Conservation (phyloP, 2,329 filamentous ascomycete species). For the Cercospora sp. region DNA sequence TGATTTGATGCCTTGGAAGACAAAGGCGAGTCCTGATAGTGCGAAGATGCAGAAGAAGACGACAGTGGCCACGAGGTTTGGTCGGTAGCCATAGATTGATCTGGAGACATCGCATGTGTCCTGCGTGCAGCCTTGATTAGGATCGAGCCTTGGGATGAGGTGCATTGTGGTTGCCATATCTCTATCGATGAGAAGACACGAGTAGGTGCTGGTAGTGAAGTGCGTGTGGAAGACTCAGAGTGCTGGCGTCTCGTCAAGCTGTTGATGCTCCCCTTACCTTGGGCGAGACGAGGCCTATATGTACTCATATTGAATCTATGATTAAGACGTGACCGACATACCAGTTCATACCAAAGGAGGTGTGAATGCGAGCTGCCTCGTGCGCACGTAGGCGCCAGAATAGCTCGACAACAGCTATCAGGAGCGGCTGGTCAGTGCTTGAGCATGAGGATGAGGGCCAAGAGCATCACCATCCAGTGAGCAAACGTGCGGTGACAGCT, state of each 20-base stretch:
- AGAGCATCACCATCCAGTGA: background rate
- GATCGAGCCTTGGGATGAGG: constrained; percentile 28
- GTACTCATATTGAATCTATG: background rate
- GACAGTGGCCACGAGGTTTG: constrained; percentile 41
- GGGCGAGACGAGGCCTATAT: background rate
- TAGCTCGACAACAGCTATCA: background rate
- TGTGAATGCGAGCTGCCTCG: background rate
- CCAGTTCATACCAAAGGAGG: background rate
- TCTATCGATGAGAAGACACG: background rate
- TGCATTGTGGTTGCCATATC: constrained; percentile 15
- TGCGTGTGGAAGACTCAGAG: background rate
- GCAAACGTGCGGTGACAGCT: background rate
- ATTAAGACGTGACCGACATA: background rate
- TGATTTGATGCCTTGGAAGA: constrained; percentile 38
- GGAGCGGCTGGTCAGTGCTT: background rate
- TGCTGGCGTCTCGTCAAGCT: background rate
- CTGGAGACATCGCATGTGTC: constrained; percentile 29
- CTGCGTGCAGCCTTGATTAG: constrained; percentile 34
- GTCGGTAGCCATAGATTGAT: constrained; percentile 40
- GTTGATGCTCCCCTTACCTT: background rate
- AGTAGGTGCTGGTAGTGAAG: background rate
- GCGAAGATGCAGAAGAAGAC: constrained; percentile 44
- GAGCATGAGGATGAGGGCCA: background rate
- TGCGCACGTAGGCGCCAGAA: background rate
- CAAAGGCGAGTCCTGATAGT: constrained; percentile 36